These are phyloP conservation scores for Myxozyma kluyveri DNA, from an alignment of 805 yeast species.

Conservation along the genomic window DNA sequence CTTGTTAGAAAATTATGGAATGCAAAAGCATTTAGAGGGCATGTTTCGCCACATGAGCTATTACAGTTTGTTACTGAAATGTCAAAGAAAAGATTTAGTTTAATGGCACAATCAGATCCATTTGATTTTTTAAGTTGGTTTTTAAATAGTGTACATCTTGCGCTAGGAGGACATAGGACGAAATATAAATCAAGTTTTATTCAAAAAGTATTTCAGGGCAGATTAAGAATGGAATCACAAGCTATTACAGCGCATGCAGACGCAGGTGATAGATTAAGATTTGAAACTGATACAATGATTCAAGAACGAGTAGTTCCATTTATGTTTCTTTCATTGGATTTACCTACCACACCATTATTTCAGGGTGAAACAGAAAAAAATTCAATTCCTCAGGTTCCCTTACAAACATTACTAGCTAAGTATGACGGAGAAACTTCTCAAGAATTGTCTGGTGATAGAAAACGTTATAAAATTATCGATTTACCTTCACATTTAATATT, in stretches of 20 bases:
- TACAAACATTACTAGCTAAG: conserved; percentile 43
- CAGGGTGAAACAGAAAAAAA: conserved; percentile 47
- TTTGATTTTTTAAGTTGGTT: conserved; percentile 60
- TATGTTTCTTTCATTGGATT: conserved; percentile 55
- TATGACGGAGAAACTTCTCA: conserved; percentile 38
- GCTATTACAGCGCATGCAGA: conserved; percentile 34
- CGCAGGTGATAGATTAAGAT: conserved; percentile 30
- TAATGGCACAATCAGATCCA: conserved; percentile 50
- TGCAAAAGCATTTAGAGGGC: conserved; percentile 52
- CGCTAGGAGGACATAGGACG: conserved; percentile 35
- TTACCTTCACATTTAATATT: conserved; percentile 57
- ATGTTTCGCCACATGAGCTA: conserved; percentile 67
- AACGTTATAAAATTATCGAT: conserved; percentile 42
- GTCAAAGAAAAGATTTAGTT: conserved; percentile 47
- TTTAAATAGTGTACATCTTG: conserved; percentile 47
- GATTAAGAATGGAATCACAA: conserved; percentile 41
- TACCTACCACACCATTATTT: conserved; percentile 59
- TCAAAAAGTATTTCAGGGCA: conserved; percentile 54
- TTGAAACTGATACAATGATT: conserved; percentile 32
- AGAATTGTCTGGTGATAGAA: conserved; percentile 40
- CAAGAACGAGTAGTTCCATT: conserved; percentile 38
- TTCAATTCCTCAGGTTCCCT: conserved; percentile 49
- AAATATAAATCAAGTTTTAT: conserved; percentile 34
- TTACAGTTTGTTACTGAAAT: conserved; percentile 47
- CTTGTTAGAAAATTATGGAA: conserved; percentile 66